Evolutionary conservation across 768 basidiomycete genomes (phyloP).

Genomic region (Pholiota microspora): DNA sequence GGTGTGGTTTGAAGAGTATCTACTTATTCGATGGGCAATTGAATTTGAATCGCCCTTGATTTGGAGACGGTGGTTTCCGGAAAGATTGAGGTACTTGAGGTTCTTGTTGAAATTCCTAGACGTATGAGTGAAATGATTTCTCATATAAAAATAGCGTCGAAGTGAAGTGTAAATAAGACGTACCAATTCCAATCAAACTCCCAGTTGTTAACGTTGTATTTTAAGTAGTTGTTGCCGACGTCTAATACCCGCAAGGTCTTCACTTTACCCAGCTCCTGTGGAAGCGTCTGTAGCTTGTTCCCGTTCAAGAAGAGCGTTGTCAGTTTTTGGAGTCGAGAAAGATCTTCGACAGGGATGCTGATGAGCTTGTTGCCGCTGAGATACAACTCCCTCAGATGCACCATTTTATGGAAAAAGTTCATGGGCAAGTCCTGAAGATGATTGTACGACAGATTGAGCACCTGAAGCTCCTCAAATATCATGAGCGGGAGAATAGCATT

Average conservation of each 20-base stretch:
- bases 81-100: slow-evolving; percentile 91
- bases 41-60: slow-evolving; percentile 70
- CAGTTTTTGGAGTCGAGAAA: slow-evolving; percentile 67
- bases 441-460: slow-evolving; percentile 94
- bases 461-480: slow-evolving; percentile 70
- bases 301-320: slow-evolving; percentile 87
- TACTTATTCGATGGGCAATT: background rate
- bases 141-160: background rate
- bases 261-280: slow-evolving; percentile 86
- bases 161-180: slow-evolving; percentile 24
- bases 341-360: slow-evolving; percentile 85
- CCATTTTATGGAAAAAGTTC: slow-evolving; percentile 70
- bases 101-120: slow-evolving; percentile 94
- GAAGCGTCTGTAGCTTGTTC: slow-evolving; percentile 89
- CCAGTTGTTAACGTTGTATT: slow-evolving; percentile 98
- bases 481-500: slow-evolving; percentile 77
- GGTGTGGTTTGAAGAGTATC: background rate
- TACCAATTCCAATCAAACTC: slow-evolving; percentile 99
- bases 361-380: slow-evolving; percentile 94
- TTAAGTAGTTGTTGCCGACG: slow-evolving; percentile 89
- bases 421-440: slow-evolving; percentile 86
- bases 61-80: slow-evolving; percentile 94
- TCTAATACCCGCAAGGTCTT: slow-evolving; percentile 78
- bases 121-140: background rate
- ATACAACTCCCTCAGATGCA: slow-evolving; percentile 80